phyloP scores from a whole-genome alignment of 169 alveolate species.

The Eimeria mitis region DNA sequence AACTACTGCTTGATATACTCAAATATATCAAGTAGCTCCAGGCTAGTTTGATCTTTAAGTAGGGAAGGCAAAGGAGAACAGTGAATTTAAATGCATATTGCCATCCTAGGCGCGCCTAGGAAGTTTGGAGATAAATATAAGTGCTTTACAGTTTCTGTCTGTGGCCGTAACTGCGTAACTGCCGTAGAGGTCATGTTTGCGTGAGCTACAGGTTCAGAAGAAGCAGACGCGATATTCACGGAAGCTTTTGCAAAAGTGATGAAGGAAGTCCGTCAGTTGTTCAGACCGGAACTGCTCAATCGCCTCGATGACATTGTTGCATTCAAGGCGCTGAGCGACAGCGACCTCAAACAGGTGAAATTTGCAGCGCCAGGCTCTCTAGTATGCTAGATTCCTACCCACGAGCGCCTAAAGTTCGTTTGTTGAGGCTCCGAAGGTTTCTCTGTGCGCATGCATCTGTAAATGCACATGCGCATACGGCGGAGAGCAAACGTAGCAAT shows the following conservation, averaged over 20 bases:
- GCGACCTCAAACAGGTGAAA: slow-evolving; percentile 67
- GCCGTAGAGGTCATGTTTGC: background rate
- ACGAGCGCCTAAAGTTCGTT: background rate
- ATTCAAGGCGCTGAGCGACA: slow-evolving; percentile 88
- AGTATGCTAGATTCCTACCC: background rate
- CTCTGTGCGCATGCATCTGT: background rate
- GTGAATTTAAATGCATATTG: too few species aligned
- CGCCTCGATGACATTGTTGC: slow-evolving; percentile 93
- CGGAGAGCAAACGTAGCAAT: background rate
- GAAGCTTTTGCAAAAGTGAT: slow-evolving; percentile 80
- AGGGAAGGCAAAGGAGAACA: background rate
- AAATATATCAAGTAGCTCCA: too few species aligned
- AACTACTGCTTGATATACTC: background rate
- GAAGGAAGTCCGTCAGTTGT: slow-evolving; percentile 88
- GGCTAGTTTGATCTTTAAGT: too few species aligned
- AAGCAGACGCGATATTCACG: background rate
- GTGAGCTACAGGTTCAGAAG: slow-evolving; percentile 13
- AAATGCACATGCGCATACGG: background rate
- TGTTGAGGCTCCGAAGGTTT: background rate
- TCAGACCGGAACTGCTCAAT: slow-evolving; percentile 94
- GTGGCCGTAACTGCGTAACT: background rate
- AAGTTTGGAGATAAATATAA: too few species aligned
- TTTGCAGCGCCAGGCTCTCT: background rate
- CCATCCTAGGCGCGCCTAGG: too few species aligned
- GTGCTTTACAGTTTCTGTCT: background rate